phyloP scores from a whole-genome alignment of 148 eudicot species.

The Gaultheria prostrata region DNA sequence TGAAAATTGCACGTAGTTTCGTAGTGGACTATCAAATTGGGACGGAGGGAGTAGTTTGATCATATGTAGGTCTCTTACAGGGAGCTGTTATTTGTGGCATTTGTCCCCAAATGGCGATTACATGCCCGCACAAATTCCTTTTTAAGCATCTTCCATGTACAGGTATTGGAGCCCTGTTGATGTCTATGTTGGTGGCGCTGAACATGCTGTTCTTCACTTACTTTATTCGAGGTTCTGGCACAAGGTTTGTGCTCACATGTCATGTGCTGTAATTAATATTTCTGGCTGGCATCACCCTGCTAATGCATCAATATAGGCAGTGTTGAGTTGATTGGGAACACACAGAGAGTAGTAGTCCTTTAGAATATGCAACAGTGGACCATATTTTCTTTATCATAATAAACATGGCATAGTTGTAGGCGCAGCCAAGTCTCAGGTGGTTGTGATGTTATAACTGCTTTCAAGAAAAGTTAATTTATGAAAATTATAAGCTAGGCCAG shows the following conservation, averaged over 20 bases:
- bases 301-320: not conserved
- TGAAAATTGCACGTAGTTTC: too few species aligned
- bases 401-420: not conserved
- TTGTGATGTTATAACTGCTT: conserved; percentile 4
- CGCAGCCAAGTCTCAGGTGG: not conserved
- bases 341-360: not conserved
- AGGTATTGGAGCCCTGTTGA: conserved; percentile 99
- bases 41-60: too few species aligned
- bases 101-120: not conserved
- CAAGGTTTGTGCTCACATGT: conserved; percentile 50
- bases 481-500: not conserved
- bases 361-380: not conserved
- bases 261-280: not conserved
- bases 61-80: not conserved
- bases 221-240: conserved; percentile 99
- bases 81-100: not conserved
- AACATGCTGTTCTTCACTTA: conserved; percentile 98
- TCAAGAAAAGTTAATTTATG: not conserved
- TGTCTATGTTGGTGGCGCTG: conserved; percentile 99
- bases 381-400: not conserved
- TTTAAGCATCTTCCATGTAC: conserved; percentile 24
- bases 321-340: not conserved
- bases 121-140: conserved; percentile 9
- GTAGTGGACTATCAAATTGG: too few species aligned
- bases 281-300: not conserved